These are phyloP conservation scores for Auxenochlorella protothecoides DNA, from an alignment of 139 green algal genomes.

Conservation along the genomic window DNA sequence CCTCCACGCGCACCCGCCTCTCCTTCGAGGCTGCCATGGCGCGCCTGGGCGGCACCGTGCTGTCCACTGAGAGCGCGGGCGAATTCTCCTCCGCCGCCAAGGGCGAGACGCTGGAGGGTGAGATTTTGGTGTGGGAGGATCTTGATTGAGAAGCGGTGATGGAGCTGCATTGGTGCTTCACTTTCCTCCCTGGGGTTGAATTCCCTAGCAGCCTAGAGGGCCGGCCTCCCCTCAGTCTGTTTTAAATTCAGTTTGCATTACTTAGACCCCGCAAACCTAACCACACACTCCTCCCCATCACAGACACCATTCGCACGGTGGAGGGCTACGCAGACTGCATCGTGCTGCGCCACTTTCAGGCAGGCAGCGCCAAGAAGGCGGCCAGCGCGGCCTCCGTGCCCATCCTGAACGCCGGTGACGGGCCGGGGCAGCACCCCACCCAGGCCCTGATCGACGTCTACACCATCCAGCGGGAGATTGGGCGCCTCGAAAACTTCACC, in stretches of 20 bases:
- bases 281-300: no score
- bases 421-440: slow-evolving; percentile 95
- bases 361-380: slow-evolving; percentile 67
- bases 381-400: slow-evolving; percentile 70
- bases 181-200: not conserved
- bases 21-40: slow-evolving; percentile 96
- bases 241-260: no score
- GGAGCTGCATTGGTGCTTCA: not conserved
- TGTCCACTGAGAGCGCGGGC: slow-evolving; percentile 92
- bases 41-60: slow-evolving; percentile 78
- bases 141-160: not conserved
- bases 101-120: slow-evolving; percentile 93
- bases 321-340: slow-evolving; percentile 93
- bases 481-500: slow-evolving; percentile 71
- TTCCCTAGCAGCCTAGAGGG: no score
- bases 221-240: not conserved
- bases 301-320: slow-evolving; percentile 96
- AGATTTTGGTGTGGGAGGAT: not conserved
- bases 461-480: slow-evolving; percentile 93
- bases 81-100: slow-evolving; percentile 97
- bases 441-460: slow-evolving; percentile 97
- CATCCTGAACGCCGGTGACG: slow-evolving; percentile 95
- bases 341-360: slow-evolving; percentile 88
- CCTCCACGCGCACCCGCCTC: slow-evolving; percentile 93
- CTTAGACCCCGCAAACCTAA: no score